Evolutionary conservation across 169 alveolate genomes (phyloP).

Genomic region (Eimeria sp.): DNA sequence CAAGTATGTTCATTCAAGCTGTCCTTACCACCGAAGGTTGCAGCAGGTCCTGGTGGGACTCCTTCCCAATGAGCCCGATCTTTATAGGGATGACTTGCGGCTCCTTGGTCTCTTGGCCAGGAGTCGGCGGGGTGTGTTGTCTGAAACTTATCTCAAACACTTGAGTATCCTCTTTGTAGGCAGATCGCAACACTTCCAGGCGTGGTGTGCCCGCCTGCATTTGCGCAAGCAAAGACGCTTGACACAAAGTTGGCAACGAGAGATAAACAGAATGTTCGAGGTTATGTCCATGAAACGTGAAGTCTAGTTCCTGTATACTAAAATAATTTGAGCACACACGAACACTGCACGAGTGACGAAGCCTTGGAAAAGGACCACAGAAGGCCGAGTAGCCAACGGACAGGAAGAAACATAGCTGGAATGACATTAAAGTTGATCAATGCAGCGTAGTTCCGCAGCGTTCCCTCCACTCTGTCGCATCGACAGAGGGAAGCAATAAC

Average conservation of each 20-base stretch:
- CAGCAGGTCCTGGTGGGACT: slow-evolving; percentile 85
- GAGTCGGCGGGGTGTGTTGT: slow-evolving; percentile 93
- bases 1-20: background rate
- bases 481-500: background rate
- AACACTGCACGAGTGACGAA: background rate
- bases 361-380: background rate
- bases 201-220: slow-evolving; percentile 87
- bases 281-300: background rate
- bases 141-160: slow-evolving; percentile 88
- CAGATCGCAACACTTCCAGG: slow-evolving; percentile 84
- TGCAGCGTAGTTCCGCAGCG: background rate
- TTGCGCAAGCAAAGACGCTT: background rate
- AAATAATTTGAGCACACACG: background rate
- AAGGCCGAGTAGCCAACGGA: background rate
- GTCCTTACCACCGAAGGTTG: slow-evolving; percentile 49
- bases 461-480: background rate
- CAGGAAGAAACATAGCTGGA: background rate
- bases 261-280: too few species aligned
- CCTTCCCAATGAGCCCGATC: slow-evolving; percentile 91
- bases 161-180: slow-evolving; percentile 83
- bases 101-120: slow-evolving; percentile 91
- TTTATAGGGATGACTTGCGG: slow-evolving; percentile 95
- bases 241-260: background rate
- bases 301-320: background rate
- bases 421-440: background rate